Conservation (phyloP, 176 grass and related monocot genomes). For the Eremochloa ophiuroides region DNA sequence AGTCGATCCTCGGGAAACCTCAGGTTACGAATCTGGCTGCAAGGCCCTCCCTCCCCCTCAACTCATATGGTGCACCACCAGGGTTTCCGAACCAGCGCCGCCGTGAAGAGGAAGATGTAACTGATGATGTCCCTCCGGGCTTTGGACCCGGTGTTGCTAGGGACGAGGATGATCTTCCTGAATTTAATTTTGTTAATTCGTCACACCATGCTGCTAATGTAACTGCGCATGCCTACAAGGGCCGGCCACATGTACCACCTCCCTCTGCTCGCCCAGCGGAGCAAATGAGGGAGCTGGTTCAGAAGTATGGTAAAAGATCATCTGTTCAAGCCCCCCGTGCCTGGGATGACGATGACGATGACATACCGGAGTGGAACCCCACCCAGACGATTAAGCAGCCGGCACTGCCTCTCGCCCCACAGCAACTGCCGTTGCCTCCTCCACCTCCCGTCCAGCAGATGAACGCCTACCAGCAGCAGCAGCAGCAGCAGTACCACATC, state of each 20-base stretch:
- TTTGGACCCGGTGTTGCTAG: constrained; percentile 71
- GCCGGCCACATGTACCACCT: constrained; percentile 29
- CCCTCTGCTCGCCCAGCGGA: constrained; percentile 44
- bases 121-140: constrained; percentile 85
- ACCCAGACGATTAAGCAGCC: constrained; percentile 16
- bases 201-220: constrained; percentile 51
- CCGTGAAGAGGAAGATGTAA: constrained; percentile 48
- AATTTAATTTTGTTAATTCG: constrained; percentile 62
- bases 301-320: constrained; percentile 68
- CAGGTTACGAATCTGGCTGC: constrained; percentile 37
- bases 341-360: constrained; percentile 69
- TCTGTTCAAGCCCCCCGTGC: constrained; percentile 20
- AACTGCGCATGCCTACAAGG: constrained; percentile 43
- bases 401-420: background rate
- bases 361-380: constrained; percentile 91
- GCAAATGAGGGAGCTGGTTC: constrained; percentile 56
- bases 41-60: constrained; percentile 30
- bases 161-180: constrained; percentile 69
- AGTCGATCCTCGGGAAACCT: constrained; percentile 48
- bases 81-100: constrained; percentile 32
- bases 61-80: constrained; percentile 11
- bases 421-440: constrained; percentile 26
- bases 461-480: constrained; percentile 32
- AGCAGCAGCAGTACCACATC: constrained; percentile 32
- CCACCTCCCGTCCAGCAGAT: constrained; percentile 31